Evolutionary conservation across 495 filamentous ascomycete species (phyloP).

Genomic region (Staphylotrichum tortipilum): DNA sequence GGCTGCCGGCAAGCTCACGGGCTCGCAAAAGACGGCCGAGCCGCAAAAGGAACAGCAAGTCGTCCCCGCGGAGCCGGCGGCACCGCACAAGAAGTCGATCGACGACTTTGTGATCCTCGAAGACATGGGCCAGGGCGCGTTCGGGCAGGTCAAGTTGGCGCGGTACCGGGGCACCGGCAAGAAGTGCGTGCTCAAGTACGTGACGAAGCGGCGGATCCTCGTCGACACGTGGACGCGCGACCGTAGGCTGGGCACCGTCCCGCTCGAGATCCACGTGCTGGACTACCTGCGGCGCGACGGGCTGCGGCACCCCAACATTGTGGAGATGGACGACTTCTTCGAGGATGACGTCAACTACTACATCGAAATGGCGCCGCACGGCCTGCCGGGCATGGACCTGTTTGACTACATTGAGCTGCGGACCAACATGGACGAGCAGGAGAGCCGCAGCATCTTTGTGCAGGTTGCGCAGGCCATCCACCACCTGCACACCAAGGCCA

Average conservation of each 20-base stretch:
- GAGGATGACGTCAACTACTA: conserved; percentile 98
- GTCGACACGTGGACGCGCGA: conserved; percentile 99
- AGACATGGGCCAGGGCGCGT: conserved; percentile 97
- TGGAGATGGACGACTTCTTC: conserved; percentile 98
- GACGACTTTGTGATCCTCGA: conserved; percentile 87
- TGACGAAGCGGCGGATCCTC: conserved; percentile 92
- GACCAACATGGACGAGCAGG: conserved; percentile 90
- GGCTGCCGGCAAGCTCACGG: conserved; percentile 40
- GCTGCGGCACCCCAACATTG: conserved; percentile 85
- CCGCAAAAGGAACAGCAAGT: conserved; percentile 24
- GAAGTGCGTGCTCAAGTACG: conserved; percentile 94
- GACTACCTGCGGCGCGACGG: conserved; percentile 87
- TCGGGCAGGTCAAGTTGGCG: conserved; percentile 95
- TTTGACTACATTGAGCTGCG: conserved; percentile 98
- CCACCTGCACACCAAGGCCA: conserved; percentile 81
- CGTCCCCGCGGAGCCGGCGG: conserved; percentile 24
- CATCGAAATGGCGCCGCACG: conserved; percentile 96
- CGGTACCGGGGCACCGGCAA: conserved; percentile 72
- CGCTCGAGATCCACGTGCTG: conserved; percentile 93
- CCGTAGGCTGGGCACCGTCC: conserved; percentile 88
- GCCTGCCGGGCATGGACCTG: conserved; percentile 94
- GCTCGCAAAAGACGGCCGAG: conserved; percentile 16
- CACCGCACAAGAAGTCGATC: conserved; percentile 75
- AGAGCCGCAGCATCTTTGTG: conserved; percentile 89
- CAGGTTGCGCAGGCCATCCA: conserved; percentile 85